phyloP scores from a whole-genome alignment of 805 yeast genomes.

The Wickerhamiella allomyrinae region DNA sequence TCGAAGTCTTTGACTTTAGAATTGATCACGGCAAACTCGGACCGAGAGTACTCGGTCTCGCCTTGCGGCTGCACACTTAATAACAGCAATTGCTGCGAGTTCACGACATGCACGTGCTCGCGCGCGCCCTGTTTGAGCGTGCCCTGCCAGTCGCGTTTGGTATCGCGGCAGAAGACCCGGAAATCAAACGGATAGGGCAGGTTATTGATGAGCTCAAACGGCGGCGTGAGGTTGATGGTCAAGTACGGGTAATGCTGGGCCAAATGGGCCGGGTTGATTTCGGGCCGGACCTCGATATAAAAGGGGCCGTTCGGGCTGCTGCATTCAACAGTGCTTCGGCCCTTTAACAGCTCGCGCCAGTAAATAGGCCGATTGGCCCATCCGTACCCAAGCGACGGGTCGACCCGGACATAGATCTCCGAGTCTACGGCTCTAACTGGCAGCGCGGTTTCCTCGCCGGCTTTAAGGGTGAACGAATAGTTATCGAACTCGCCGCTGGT shows the following conservation, averaged over 20 bases:
- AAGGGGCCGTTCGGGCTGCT: conserved; percentile 34
- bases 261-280: conserved; percentile 45
- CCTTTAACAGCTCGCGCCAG: conserved; percentile 47
- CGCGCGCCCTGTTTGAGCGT: conserved; percentile 47
- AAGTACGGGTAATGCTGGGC: conserved; percentile 72
- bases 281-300: conserved; percentile 60
- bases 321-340: conserved; percentile 48
- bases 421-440: conserved; percentile 58
- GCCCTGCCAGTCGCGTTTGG: conserved; percentile 53
- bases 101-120: conserved; percentile 68
- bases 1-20: conserved; percentile 35
- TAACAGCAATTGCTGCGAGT: conserved; percentile 53
- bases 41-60: conserved; percentile 40
- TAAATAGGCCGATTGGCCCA: conserved; percentile 53
- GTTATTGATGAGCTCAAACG: conserved; percentile 70
- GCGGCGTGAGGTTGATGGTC: conserved; percentile 65
- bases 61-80: conserved; percentile 42
- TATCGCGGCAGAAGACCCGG: conserved; percentile 60
- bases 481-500: conserved; percentile 24
- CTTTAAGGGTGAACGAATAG: conserved; percentile 30
- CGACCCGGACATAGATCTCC: conserved; percentile 48
- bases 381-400: conserved; percentile 36
- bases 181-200: conserved; percentile 71
- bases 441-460: conserved; percentile 47
- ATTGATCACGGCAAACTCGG: conserved; percentile 59